Evolutionary conservation across 306 rosid species (phyloP), one percentile per base, ranked within the genome.

Genomic region (Carpinus viminea): DNA sequence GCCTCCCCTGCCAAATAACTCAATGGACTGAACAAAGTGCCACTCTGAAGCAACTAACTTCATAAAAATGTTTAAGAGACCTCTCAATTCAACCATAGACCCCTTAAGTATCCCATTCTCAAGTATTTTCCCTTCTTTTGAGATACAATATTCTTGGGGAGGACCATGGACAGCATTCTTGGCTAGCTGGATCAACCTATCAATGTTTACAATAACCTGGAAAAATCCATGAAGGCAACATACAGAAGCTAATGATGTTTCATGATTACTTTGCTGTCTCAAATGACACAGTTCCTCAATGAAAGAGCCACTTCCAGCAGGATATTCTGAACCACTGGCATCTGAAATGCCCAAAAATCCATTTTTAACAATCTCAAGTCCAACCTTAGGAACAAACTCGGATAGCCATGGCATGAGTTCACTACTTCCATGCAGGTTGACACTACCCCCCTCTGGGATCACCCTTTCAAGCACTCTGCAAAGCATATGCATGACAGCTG

Each of bases 1-100:
- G 60, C 98, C 98, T 7, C 98, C 99, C 82, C 97, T 85, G 78
- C 97, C 98, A 70, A 95, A 95, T 52, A 79, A 85, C 86, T 93
- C 98, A 76, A 87, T 81, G 43, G 93, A 86, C 78, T 86, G 93
- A 83, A 87, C 70, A 51, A 5, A 34, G 34, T 64, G 83, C 89
- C 91, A 92, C 75, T 81, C 91, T 13, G 88, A 90, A 77, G 90
- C 83, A 87, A 88, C 93, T 55, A 88, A 81, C 75, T 74, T 72
- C 53, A 78, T 71, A 71, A 91, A 93, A 84, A 76, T 73, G 80
- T 85, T 72, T 46, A 86, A 92, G 80, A 86, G 72, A 54, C 78
- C 70, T 87, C 84, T 91, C 75, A 91, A 75, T 74, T 93, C 95
- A 72, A 81, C 76, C 76, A 82, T 28, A 68, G 85, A 88, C 16